phyloP scores from a whole-genome alignment of 2,329 filamentous ascomycete genomes.

The Aspergillus ochraceus region DNA sequence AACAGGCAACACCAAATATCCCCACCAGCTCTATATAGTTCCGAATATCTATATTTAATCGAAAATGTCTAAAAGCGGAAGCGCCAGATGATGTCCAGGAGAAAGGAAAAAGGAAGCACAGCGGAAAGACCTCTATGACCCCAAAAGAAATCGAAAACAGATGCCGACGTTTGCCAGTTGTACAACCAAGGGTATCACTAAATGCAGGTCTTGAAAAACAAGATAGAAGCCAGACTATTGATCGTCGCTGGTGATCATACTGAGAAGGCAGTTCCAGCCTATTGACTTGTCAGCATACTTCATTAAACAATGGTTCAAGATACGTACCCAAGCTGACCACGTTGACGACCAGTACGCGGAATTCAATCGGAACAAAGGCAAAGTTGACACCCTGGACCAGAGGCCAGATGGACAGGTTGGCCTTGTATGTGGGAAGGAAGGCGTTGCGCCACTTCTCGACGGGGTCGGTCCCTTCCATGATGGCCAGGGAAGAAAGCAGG shows the following conservation, averaged over 20 bases:
- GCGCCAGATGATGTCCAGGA: not conserved
- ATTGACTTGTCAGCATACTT: conserved; percentile 14
- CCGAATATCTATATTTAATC: not conserved
- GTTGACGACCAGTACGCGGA: conserved; percentile 84
- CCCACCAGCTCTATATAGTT: not conserved
- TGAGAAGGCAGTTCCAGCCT: conserved; percentile 63
- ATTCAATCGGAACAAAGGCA: conserved; percentile 77
- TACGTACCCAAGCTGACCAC: conserved; percentile 67
- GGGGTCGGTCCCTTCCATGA: conserved; percentile 68
- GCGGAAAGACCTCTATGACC: conserved; percentile 8
- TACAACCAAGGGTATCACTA: conserved; percentile 22
- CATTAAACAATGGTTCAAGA: not conserved
- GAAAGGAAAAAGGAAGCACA: not conserved
- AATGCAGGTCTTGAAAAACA: conserved; percentile 35
- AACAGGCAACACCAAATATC: no score
- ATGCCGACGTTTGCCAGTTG: conserved; percentile 12
- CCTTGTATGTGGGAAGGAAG: conserved; percentile 70
- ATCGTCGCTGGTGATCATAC: conserved; percentile 54
- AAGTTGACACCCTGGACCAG: conserved; percentile 84
- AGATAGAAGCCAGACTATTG: conserved; percentile 21
- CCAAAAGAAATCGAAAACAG: conserved; percentile 6
- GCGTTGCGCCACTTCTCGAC: conserved; percentile 69
- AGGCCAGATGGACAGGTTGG: conserved; percentile 90
- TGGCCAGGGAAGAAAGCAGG: conserved; percentile 83
- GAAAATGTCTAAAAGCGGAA: not conserved